These are phyloP conservation scores for Oryza coarctata DNA, from an alignment of 176 grass and related monocot species.

Conservation along the genomic window DNA sequence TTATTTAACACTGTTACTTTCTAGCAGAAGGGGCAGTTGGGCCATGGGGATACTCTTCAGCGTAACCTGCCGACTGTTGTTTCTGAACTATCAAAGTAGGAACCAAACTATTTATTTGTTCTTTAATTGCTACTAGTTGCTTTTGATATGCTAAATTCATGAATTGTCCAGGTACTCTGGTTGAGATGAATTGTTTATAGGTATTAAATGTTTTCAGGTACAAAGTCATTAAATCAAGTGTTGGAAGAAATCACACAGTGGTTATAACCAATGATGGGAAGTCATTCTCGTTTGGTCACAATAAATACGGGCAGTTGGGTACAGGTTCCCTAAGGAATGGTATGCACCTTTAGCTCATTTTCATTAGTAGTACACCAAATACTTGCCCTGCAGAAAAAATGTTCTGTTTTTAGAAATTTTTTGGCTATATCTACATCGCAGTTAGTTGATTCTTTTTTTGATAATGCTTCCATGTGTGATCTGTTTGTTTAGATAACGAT, in stretches of 20 bases:
- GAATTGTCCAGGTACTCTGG: slow-evolving; percentile 8
- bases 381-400: neutral
- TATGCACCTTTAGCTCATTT: slow-evolving; percentile 36
- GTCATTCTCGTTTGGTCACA: slow-evolving; percentile 86
- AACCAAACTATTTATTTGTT: slow-evolving; percentile 9
- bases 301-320: slow-evolving; percentile 93
- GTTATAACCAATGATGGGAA: slow-evolving; percentile 80
- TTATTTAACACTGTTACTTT: slow-evolving; percentile 38
- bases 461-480: neutral
- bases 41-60: slow-evolving; percentile 79
- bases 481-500: neutral
- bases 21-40: slow-evolving; percentile 95
- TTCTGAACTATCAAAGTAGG: slow-evolving; percentile 82
- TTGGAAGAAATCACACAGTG: slow-evolving; percentile 83
- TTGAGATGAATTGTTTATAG: neutral
- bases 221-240: slow-evolving; percentile 67
- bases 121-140: neutral
- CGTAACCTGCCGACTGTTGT: slow-evolving; percentile 82
- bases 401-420: neutral
- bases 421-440: neutral
- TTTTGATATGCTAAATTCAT: neutral
- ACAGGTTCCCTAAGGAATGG: slow-evolving; percentile 73
- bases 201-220: slow-evolving; percentile 42
- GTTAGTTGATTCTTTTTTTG: neutral
- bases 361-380: slow-evolving; percentile 6